These are phyloP conservation scores for Populus davidiana DNA, from an alignment of 345 rosid genomes.

Conservation along the genomic window DNA sequence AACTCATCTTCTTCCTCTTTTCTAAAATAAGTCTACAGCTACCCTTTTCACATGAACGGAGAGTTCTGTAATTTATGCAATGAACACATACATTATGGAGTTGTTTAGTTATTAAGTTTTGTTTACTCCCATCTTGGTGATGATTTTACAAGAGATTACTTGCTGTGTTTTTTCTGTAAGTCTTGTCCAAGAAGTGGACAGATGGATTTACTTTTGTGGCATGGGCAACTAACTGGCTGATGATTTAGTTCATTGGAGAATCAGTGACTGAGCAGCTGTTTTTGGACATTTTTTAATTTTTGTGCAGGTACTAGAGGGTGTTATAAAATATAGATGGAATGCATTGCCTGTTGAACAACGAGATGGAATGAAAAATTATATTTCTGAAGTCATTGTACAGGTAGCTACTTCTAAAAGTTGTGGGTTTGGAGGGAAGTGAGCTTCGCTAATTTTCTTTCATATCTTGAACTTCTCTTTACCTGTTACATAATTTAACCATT, in stretches of 20 bases:
- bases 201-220: background rate
- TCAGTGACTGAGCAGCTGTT: background rate
- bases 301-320: constrained; percentile 92
- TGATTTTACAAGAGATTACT: background rate
- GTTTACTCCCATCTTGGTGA: background rate
- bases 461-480: background rate
- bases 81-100: background rate
- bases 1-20: background rate
- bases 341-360: constrained; percentile 94
- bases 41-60: background rate
- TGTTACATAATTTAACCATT: background rate
- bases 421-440: background rate
- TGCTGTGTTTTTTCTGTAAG: background rate
- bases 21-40: background rate
- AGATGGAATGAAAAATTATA: constrained; percentile 99
- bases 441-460: background rate
- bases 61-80: background rate
- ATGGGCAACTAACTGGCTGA: background rate
- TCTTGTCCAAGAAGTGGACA: background rate
- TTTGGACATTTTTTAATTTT: background rate
- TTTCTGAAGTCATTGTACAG: constrained; percentile 98
- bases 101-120: background rate
- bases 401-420: constrained; percentile 26
- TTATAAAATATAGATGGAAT: constrained; percentile 98
- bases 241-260: background rate